phyloP scores from a whole-genome alignment of 345 rosid species.

The Populus euphratica region DNA sequence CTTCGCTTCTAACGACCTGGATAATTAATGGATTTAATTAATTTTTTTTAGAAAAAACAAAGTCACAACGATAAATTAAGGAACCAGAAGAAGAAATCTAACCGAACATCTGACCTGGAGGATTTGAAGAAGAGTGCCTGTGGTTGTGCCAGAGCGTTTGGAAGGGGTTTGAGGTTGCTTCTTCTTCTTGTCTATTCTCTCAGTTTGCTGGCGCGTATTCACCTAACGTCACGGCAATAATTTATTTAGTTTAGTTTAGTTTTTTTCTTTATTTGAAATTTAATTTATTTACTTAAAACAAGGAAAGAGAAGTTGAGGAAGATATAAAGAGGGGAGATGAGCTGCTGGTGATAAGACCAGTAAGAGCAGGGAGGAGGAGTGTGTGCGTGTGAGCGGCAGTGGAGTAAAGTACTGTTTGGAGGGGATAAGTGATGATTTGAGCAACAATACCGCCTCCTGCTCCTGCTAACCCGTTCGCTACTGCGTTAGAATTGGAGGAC shows the following conservation, averaged over 20 bases:
- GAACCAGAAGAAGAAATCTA: not conserved
- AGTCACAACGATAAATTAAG: not conserved
- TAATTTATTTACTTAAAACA: too few relatives aligned
- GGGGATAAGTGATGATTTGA: constrained; percentile 72
- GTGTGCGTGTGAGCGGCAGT: too few relatives aligned
- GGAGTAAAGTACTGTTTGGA: constrained; percentile 41
- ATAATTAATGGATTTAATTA: too few relatives aligned
- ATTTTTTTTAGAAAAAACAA: not conserved
- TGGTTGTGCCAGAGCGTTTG: constrained; percentile 4
- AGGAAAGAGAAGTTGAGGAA: not conserved
- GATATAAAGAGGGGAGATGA: not conserved
- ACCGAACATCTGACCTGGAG: constrained; percentile 29
- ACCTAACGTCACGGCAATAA: constrained; percentile 29
- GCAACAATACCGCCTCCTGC: constrained; percentile 72
- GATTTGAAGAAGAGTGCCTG: constrained; percentile 44
- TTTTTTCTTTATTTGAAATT: too few relatives aligned
- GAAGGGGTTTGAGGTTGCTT: not conserved
- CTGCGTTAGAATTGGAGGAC: constrained; percentile 36
- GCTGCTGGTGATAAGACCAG: not conserved
- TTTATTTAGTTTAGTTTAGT: not conserved
- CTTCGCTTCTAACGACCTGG: constrained; percentile 47
- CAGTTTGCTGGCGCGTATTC: constrained; percentile 71
- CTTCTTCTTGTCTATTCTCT: constrained; percentile 47
- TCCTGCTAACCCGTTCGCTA: constrained; percentile 71
- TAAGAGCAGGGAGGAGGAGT: not conserved